Conservation (phyloP, 345 rosid species). For the Cardamine chenopodiifolia region DNA sequence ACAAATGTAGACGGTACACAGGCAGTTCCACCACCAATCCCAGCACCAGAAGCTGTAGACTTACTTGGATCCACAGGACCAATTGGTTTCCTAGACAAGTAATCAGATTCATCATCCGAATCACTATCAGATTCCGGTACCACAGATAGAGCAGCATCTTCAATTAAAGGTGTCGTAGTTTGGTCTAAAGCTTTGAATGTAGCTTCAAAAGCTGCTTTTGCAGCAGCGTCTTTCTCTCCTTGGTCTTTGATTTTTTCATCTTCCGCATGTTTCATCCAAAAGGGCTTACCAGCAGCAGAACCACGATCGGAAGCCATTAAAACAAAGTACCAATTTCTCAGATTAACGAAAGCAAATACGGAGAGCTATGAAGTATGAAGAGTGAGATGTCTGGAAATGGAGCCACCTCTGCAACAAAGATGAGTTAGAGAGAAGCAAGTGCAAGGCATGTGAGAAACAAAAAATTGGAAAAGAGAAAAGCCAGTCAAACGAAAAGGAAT, state of each 20-base stretch:
- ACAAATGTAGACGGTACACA: conserved; percentile 79
- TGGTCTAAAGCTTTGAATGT: conserved; percentile 71
- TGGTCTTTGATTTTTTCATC: conserved; percentile 89
- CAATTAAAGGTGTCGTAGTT: conserved; percentile 47
- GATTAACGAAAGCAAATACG: neutral
- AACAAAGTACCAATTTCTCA: neutral
- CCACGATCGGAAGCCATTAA: conserved; percentile 61
- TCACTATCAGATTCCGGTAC: conserved; percentile 66
- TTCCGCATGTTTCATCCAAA: conserved; percentile 97
- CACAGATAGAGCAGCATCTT: conserved; percentile 48
- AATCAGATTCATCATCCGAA: conserved; percentile 58
- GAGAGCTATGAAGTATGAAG: neutral
- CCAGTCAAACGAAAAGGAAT: too few relatives aligned
- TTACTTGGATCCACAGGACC: conserved; percentile 89
- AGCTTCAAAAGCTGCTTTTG: conserved; percentile 96
- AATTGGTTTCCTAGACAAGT: conserved; percentile 70
- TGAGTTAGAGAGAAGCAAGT: too few relatives aligned
- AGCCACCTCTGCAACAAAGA: too few relatives aligned
- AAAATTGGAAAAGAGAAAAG: too few relatives aligned
- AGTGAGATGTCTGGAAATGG: too few relatives aligned
- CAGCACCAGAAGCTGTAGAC: conserved; percentile 88
- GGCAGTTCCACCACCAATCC: conserved; percentile 94
- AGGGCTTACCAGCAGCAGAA: conserved; percentile 54
- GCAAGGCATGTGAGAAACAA: too few relatives aligned
- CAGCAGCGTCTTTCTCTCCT: conserved; percentile 91